Evolutionary conservation across 2,329 filamentous ascomycete species (phyloP), one percentile per base, ranked within the genome.

Genomic region (Thelonectria olida): DNA sequence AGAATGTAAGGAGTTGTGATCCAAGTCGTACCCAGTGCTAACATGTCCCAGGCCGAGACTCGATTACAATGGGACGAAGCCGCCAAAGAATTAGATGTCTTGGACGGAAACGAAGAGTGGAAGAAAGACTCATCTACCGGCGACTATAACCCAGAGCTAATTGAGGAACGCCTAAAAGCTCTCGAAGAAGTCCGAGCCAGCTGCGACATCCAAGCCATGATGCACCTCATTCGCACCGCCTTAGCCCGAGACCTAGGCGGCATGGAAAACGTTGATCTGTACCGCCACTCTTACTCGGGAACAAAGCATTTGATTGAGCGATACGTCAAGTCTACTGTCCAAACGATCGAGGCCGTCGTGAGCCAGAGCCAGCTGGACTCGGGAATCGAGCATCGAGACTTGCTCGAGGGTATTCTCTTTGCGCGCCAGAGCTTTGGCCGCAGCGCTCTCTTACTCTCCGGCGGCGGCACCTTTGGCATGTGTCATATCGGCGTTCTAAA

Each of bases 391-490:
- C 81, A 87, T 42, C 85, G 80, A 22, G 84, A 84, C 49, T 72
- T 88, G 5, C 81, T 93, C 6, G 90, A 94, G 55, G 87, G 88
- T 58, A 82, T 96, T 65, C 77, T 94, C 45, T 86, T 87, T 56
- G 86, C 92, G 1, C 86, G 92, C 38, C 91, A 94, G 72, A 91
- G 91, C 34, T 96, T 93, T 72, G 93, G 93, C n/a, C 85, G 93
- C 63, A 96, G 90, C 64, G 93, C 92, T 0, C 79, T 97, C 51
- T 81, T 96, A 9, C 81, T 97, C 9, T 96, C 93, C 5, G 93
- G 93, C 7, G 93, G 93, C 2, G 93, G 91, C 1, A 96, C 93
- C 1, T 93, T 96, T 78, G 93, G 93, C 39, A 96, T 97, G 92
- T 92, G 92, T 61, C 93, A 97, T 74, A 91, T 97, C 55, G 93